Base-by-base conservation (phyloP, 139 green algal genomes). In the Choricystis sp. region DNA sequence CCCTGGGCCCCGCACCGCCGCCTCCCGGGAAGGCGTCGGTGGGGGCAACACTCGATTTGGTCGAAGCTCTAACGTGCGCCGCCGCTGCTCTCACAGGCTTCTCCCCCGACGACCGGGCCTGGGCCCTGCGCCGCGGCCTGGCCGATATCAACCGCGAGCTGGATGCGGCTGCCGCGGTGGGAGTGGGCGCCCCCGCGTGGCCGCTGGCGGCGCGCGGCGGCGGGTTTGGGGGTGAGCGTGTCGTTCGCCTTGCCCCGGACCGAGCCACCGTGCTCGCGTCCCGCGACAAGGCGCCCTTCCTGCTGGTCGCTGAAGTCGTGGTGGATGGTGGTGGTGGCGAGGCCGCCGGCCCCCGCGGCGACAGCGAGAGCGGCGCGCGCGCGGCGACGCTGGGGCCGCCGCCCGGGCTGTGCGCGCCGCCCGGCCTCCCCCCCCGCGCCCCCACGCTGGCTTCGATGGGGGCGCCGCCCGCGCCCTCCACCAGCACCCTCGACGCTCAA, bases 41-140 rank as follows among this genome's bases (percentile, higher is more conserved):
- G 77, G 83, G 81, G 1, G 89, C 91, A 24, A 96, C 87, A 0
- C 77, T 96, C n/a, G 92, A 98, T 72, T 95, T 97, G 68, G 75
- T 97, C 2, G 85, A 96, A 26, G 86, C 90, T 1, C 81, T 98
- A 24, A 96, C 89, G 66, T 81, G 94, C 23, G 86, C 89, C 0
- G 89, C 78, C 23, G 75, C 68, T 21, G 72, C 70, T 40, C 79
- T 98, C 14, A 90, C 85, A 0, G 71, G 64, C 26, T 86, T 94
- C 40, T 9, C 40, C 40, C 40, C 40, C 40, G 79, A 83, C 49
- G 72, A 82, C 31, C 67, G 81, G 63, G 57, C 81, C 56, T 81
- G 72, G 71, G 81, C 79, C 31, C 49, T 88, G 40, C 60, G 55
- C 23, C 59, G 64, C 22, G 76, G 62, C 4, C 64, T 87, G 66